Conservation (phyloP, 2,329 filamentous ascomycete genomes). For the Ceratocystis colombiana region DNA sequence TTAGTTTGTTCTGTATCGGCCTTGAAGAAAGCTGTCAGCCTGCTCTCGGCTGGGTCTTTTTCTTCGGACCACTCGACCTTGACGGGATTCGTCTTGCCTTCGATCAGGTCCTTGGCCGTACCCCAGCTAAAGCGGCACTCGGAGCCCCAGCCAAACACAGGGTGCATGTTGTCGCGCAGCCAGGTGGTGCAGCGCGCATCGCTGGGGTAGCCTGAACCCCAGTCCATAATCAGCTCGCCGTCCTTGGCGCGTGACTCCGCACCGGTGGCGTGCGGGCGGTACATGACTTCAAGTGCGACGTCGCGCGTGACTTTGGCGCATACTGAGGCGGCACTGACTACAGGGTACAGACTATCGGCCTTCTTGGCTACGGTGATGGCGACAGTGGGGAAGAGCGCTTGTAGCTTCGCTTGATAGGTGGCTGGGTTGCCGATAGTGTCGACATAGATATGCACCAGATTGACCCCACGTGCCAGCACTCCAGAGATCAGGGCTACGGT, state of each 20-base stretch:
- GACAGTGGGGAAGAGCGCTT: conserved; percentile 69
- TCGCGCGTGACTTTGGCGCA: conserved; percentile 95
- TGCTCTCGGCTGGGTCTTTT: conserved; percentile 57
- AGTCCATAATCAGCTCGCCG: conserved; percentile 37
- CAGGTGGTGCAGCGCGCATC: conserved; percentile 71
- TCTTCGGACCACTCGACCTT: conserved; percentile 76
- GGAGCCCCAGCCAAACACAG: conserved; percentile 86
- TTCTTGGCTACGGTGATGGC: conserved; percentile 76
- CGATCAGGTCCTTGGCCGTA: conserved; percentile 86
- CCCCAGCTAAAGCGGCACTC: conserved; percentile 95
- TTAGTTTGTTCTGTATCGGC: conserved; percentile 36
- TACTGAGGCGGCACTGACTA: conserved; percentile 85
- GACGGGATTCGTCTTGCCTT: conserved; percentile 54
- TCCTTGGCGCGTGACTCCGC: conserved; percentile 31
- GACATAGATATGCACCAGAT: conserved; percentile 82
- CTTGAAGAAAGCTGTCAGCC: conserved; percentile 66
- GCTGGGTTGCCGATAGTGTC: conserved; percentile 83
- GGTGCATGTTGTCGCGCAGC: conserved; percentile 80
- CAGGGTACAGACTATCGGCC: conserved; percentile 84
- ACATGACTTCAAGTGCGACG: conserved; percentile 72
- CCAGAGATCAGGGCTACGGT: conserved; percentile 72
- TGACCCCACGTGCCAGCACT: conserved; percentile 67
- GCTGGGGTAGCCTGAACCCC: conserved; percentile 91
- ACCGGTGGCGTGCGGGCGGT: conserved; percentile 38
- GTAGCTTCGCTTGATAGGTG: conserved; percentile 73